Base-by-base conservation (phyloP, 495 filamentous ascomycete species). In the Evernia prunastri region DNA sequence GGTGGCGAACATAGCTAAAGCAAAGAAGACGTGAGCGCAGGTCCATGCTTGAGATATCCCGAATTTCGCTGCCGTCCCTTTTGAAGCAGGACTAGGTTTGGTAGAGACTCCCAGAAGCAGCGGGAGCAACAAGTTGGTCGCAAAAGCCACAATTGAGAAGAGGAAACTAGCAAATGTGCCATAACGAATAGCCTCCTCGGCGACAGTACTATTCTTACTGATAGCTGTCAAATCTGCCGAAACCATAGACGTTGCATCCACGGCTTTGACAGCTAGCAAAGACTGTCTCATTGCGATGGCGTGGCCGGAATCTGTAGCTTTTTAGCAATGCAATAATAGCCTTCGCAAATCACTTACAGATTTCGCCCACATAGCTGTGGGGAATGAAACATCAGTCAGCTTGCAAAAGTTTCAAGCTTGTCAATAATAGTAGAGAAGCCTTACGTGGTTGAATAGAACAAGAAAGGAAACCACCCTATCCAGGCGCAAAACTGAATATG, bases 371-470 rank as follows among this genome's bases (percentile, higher is more conserved):
- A 23, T 64, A 64, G 31, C 62, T 64, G 31, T 33, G 17, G 42
- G 17, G 29, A 59, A 89, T 73, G 2, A 83, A 77, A 72, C 90
- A 86, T 8, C 74, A 75, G 25, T 75, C 69, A 59, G 57, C 45
- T 54, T 65, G 51, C 51, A 36, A 57, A 81, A 58, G 81, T 79
- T 60, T 80, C 77, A 10, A 81, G 79, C 18, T 83, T 81, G 69
- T 96, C 86, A 72, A 90, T 91, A 40, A 90, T 7, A n/a, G 20
- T 37, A 59, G 31, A 86, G 69, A 94, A 90, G 74, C 93, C 89
- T 86, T 92, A 97, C 25, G 93, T 97, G 42, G 90, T 93, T 72
- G 88, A 89, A 74, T 96, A 97, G 76, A 96, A 90, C 31, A 92
- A 81, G 70, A 89, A 88, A 0, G 86, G 86, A 68, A 89, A 89